Conservation (phyloP, 2,329 filamentous ascomycete species). For the Claviceps fusiformis region DNA sequence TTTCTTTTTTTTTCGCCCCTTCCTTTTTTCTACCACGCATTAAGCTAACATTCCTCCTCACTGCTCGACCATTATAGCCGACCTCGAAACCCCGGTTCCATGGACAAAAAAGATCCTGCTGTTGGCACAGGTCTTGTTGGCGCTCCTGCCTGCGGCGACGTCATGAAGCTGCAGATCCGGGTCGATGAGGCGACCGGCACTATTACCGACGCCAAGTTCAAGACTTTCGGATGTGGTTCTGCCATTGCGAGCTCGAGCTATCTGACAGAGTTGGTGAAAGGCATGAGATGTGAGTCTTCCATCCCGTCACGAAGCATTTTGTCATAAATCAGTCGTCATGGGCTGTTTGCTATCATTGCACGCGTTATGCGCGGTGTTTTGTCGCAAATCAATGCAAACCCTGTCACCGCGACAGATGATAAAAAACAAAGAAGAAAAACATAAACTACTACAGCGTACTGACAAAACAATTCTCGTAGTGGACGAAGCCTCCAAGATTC, state of each 20-base stretch:
- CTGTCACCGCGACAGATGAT: not conserved
- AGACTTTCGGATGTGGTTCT: conserved; percentile 90
- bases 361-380: not conserved
- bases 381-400: not conserved
- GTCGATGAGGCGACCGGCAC: conserved; percentile 79
- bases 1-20: no score
- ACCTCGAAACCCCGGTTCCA: conserved; percentile 41
- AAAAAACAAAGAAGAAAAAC: no score
- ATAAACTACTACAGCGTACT: not conserved
- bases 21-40: not conserved
- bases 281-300: conserved; percentile 50
- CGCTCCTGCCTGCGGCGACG: conserved; percentile 77
- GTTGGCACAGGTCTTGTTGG: conserved; percentile 88
- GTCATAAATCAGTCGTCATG: not conserved
- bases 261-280: conserved; percentile 83
- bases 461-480: conserved; percentile 23
- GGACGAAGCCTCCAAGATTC: conserved; percentile 82
- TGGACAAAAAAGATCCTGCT: conserved; percentile 61
- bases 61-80: conserved; percentile 36
- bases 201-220: conserved; percentile 93
- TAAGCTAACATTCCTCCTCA: conserved; percentile 7
- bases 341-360: not conserved
- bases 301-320: no score
- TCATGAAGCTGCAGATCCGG: conserved; percentile 71
- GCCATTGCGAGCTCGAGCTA: conserved; percentile 86